A percentile compares a stretch with the other conserved stretches of the same genome.
Evolutionary conservation across 495 filamentous ascomycete genomes (phyloP).

Genomic region (Copromyces sp.): DNA sequence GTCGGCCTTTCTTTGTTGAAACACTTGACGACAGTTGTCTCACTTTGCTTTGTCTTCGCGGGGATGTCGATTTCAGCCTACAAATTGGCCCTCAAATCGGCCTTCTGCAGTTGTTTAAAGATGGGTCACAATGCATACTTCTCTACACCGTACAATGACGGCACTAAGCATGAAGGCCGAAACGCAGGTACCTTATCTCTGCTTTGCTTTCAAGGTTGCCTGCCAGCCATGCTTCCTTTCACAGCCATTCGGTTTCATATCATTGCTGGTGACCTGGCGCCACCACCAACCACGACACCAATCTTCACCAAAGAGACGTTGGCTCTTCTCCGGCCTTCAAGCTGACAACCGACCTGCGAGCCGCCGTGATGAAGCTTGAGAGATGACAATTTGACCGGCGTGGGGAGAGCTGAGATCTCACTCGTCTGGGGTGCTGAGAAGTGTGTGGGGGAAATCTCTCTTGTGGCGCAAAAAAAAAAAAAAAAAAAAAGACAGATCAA

Average conservation of each 20-base stretch:
- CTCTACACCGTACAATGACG: not conserved
- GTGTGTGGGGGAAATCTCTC: not conserved
- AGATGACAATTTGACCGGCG: not conserved
- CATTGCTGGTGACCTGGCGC: not conserved
- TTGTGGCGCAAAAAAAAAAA: not conserved
- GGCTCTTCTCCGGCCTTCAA: not conserved
- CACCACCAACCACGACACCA: not conserved
- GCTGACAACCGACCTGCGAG: not conserved
- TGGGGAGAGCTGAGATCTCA: not conserved
- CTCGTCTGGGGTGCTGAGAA: not conserved
- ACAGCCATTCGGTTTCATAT: not conserved
- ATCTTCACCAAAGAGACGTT: not conserved
- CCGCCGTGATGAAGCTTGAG: not conserved
- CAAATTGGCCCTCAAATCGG: not conserved
- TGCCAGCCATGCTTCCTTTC: not conserved
- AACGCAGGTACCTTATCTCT: not conserved
- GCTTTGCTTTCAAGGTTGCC: not conserved
- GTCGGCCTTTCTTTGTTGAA: not conserved
- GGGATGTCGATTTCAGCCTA: not conserved
- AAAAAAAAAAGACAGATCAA: not conserved
- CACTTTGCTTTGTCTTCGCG: not conserved
- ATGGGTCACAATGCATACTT: not conserved
- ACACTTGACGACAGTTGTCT: not conserved
- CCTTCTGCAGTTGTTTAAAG: not conserved
- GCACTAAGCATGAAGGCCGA: not conserved